Evolutionary conservation across 345 rosid species (phyloP).

Genomic region (Camelina hispida): DNA sequence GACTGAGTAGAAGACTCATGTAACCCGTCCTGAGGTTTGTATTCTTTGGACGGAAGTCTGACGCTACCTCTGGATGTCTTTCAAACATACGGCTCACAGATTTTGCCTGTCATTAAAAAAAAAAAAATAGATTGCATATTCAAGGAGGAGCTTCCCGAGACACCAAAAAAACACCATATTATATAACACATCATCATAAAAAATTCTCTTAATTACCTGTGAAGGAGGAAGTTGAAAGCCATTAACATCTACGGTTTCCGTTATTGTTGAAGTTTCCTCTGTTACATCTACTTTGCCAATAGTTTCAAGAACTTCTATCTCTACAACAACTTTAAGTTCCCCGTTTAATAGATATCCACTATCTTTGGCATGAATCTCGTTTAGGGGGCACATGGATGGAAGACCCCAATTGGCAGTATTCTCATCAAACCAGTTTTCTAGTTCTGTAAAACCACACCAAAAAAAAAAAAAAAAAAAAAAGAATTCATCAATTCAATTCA

Average conservation of each 20-base stretch:
- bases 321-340: constrained; percentile 64
- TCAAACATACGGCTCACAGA: constrained; percentile 7
- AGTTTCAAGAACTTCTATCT: constrained; percentile 46
- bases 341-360: constrained; percentile 56
- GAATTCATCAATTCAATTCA: background rate
- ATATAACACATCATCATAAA: background rate
- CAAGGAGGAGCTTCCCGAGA: background rate
- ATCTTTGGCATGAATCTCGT: background rate
- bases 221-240: constrained; percentile 17
- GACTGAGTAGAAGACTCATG: constrained; percentile 28
- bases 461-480: background rate
- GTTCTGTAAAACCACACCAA: background rate
- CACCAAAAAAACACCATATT: background rate
- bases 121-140: background rate
- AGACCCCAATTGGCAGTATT: background rate
- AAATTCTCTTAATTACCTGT: background rate
- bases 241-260: background rate
- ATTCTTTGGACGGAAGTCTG: background rate
- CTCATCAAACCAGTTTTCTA: background rate
- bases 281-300: constrained; percentile 34
- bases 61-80: constrained; percentile 1
- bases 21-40: constrained; percentile 16
- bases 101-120: background rate
- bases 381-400: background rate
- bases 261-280: constrained; percentile 12